These are phyloP conservation scores for Xylaria curta DNA, from an alignment of 495 filamentous ascomycete genomes.

Conservation along the genomic window DNA sequence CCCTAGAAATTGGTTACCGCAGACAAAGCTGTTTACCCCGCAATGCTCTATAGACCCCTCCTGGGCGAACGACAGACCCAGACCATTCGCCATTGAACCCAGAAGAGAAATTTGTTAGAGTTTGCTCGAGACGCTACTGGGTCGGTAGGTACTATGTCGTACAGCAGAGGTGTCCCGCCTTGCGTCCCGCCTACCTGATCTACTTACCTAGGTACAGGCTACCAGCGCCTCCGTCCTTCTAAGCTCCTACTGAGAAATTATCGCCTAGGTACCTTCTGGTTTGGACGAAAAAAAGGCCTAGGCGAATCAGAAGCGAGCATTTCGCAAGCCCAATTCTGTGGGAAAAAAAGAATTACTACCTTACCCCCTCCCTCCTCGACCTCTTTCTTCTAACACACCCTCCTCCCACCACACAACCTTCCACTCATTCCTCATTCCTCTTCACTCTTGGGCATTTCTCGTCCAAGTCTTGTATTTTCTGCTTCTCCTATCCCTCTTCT, in stretches of 20 bases:
- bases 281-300: conserved; percentile 11
- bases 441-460: conserved; percentile 28
- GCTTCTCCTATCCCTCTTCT: conserved; percentile 30
- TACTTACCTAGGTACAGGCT: not conserved
- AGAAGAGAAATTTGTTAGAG: conserved; percentile 9
- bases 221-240: not conserved
- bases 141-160: conserved; percentile 2
- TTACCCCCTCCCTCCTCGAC: conserved; percentile 22
- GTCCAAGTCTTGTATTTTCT: conserved; percentile 21
- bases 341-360: conserved; percentile 28
- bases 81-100: not conserved
- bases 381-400: conserved; percentile 34
- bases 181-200: not conserved
- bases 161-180: conserved; percentile 11
- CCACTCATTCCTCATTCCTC: conserved; percentile 26
- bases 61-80: not conserved
- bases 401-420: conserved; percentile 37
- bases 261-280: conserved; percentile 16
- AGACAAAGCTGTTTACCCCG: conserved; percentile 7
- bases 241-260: conserved; percentile 18
- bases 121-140: conserved; percentile 3
- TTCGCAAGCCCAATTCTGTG: conserved; percentile 23
- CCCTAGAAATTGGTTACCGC: not conserved
- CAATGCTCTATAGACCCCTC: conserved; percentile 9
- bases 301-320: conserved; percentile 22